phyloP scores from a whole-genome alignment of 805 yeast genomes.

The Ogataea allantospora region DNA sequence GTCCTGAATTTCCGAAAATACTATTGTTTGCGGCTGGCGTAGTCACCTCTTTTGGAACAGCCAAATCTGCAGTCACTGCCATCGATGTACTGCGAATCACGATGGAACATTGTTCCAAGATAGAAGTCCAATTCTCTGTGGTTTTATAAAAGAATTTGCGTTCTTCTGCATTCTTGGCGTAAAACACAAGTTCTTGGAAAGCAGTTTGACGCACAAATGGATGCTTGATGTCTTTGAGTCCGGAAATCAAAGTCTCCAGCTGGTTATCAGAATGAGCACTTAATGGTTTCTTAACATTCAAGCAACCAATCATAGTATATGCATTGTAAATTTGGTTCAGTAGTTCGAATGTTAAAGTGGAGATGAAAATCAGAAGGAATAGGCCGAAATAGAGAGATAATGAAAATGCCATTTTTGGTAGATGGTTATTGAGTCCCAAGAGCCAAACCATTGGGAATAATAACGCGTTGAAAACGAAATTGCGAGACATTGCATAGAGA shows the following conservation, averaged over 20 bases:
- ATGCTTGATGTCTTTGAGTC: slow-evolving; percentile 50
- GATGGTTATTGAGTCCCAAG: slow-evolving; percentile 38
- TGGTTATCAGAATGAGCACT: slow-evolving; percentile 61
- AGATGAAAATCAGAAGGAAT: slow-evolving; percentile 35
- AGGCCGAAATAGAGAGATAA: slow-evolving; percentile 32
- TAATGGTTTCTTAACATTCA: slow-evolving; percentile 63
- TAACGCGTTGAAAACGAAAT: slow-evolving; percentile 40
- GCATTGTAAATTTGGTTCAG: slow-evolving; percentile 59
- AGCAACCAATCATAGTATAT: slow-evolving; percentile 68
- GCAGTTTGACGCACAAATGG: slow-evolving; percentile 60
- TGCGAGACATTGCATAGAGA: slow-evolving; percentile 40
- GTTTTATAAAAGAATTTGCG: slow-evolving; percentile 52
- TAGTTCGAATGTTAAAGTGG: slow-evolving; percentile 49
- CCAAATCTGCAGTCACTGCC: slow-evolving; percentile 26
- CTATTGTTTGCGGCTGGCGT: slow-evolving; percentile 6
- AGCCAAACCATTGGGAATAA: slow-evolving; percentile 32
- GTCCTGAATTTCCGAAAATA: slow-evolving; percentile 30
- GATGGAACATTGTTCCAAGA: slow-evolving; percentile 58
- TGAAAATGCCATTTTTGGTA: slow-evolving; percentile 41
- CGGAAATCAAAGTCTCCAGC: slow-evolving; percentile 59
- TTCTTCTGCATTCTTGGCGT: slow-evolving; percentile 51
- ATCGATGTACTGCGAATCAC: slow-evolving; percentile 43
- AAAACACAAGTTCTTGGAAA: slow-evolving; percentile 70
- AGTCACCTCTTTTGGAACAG: slow-evolving; percentile 2
- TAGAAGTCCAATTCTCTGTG: slow-evolving; percentile 49